Evolutionary conservation across 164 flowering plant genomes (phyloP), one percentile per base, ranked within the genome.

Genomic region (Liriodendron chinense): DNA sequence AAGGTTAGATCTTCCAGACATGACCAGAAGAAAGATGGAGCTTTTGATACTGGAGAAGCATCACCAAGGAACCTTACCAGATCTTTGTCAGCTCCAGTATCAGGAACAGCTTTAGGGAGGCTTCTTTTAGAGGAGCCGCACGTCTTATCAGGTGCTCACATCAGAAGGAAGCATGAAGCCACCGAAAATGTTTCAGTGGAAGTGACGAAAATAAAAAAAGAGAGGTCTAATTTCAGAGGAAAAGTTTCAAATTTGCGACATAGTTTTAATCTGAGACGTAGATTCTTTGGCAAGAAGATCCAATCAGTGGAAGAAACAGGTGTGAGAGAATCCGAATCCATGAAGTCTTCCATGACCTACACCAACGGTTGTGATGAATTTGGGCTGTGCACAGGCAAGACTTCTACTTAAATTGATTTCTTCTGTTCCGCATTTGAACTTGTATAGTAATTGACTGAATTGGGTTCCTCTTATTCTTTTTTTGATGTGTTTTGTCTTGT

Each of bases 41-140:
- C 63, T 47, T 64, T 82, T 26, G 74, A 80, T 49, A 71, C 78
- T 77, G 76, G 82, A 75, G 79, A 89, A 34, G 53, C 81, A 71
- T 92, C 98, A 66, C 92, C 98, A 53, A 89, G 94, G 80, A 92
- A 85, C 77, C 98, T 94, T 23, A 70, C 89, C 23, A 86, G 99
- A 78, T 94, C 97, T 68, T 82, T 92, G 82, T 96, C 99, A 13
- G 97, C 99, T 9, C 99, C 99, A 24, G 94, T 92, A 63, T 85
- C 95, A 65, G 98, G 95, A 80, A 88, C 91, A 71, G 91, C 99
- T 63, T 91, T 94, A 76, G 99, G 92, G 56, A 94, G 92, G 85
- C 97, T 96, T 78, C 96, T 96, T 77, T 85, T 91, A 25, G 97
- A 94, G 80, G 99, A 96, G 59, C 92, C 91, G 7, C 94, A 87